Percentiles rank a stretch among this genome's conserved stretches.
Evolutionary conservation across 2,329 filamentous ascomycete genomes (phyloP).

Genomic region (Claviceps quebecensis): DNA sequence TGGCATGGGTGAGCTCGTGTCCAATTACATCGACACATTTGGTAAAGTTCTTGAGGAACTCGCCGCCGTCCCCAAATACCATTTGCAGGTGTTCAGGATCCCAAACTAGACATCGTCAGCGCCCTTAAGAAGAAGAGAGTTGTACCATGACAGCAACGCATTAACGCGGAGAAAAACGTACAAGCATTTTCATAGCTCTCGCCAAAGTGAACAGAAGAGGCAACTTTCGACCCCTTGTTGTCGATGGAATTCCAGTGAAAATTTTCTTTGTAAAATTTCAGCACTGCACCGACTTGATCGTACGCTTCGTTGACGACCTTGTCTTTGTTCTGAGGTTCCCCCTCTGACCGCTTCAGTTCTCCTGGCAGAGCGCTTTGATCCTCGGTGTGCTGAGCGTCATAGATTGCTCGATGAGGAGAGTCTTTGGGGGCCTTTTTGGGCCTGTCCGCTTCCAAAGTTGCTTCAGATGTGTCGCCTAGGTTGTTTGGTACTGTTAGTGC

Average conservation of each 20-base stretch:
- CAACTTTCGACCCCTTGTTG: slow-evolving; percentile 33
- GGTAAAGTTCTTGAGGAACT: slow-evolving; percentile 37
- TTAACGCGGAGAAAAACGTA: slow-evolving; percentile 6
- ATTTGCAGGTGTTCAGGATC: slow-evolving; percentile 34
- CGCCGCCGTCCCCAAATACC: slow-evolving; percentile 42
- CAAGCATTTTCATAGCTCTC: slow-evolving; percentile 37
- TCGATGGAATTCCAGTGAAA: slow-evolving; percentile 39
- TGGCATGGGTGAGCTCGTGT: slow-evolving; percentile 42
- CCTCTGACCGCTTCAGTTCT: slow-evolving; percentile 27
- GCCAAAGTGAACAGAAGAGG: slow-evolving; percentile 40
- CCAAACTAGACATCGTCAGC: slow-evolving; percentile 25
- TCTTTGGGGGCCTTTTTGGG: slow-evolving; percentile 10
- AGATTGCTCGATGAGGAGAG: slow-evolving; percentile 27
- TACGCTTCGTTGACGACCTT: slow-evolving; percentile 33
- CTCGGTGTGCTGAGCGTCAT: slow-evolving; percentile 26
- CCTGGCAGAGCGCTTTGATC: slow-evolving; percentile 28
- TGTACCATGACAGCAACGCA: neutral
- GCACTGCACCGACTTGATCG: slow-evolving; percentile 34
- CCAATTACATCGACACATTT: slow-evolving; percentile 41
- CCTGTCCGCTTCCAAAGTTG: neutral
- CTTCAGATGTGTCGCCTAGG: neutral
- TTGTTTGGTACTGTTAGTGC: neutral
- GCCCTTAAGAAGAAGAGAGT: neutral
- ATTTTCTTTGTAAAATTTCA: slow-evolving; percentile 34
- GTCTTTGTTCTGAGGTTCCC: slow-evolving; percentile 25